These are phyloP conservation scores for Piedraia hortae DNA, from an alignment of 2,329 filamentous ascomycete genomes.

Conservation along the genomic window DNA sequence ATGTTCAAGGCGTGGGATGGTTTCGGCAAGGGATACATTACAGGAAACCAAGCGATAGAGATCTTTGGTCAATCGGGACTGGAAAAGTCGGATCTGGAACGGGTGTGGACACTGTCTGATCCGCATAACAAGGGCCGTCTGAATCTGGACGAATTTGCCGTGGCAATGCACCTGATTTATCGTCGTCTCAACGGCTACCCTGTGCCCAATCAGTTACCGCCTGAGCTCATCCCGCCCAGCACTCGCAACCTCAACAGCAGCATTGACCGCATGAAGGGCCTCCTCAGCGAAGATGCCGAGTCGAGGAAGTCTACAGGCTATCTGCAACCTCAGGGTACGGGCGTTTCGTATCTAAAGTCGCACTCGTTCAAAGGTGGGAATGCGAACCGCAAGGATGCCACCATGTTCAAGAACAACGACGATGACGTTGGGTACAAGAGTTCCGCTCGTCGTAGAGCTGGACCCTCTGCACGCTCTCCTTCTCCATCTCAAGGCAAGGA, in stretches of 20 bases:
- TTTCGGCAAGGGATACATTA: constrained; percentile 72
- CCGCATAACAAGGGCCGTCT: constrained; percentile 81
- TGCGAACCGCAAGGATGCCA: constrained; percentile 58
- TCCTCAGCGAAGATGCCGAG: constrained; percentile 75
- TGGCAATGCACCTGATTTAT: constrained; percentile 98
- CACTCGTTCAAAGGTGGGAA: constrained; percentile 54
- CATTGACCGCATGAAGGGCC: constrained; percentile 71
- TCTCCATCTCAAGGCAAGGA: constrained; percentile 67
- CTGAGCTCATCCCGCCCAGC: constrained; percentile 81
- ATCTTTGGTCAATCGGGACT: constrained; percentile 92
- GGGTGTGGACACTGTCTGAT: constrained; percentile 84
- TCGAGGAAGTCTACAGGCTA: constrained; percentile 67
- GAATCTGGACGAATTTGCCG: constrained; percentile 89
- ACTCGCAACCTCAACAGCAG: constrained; percentile 82
- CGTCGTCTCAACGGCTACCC: constrained; percentile 90
- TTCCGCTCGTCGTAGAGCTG: constrained; percentile 66
- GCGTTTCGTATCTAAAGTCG: constrained; percentile 91
- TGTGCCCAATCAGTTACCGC: constrained; percentile 58
- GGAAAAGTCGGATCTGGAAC: constrained; percentile 68
- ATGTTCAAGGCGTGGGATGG: constrained; percentile 95
- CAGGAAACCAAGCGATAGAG: constrained; percentile 77
- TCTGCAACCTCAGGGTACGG: constrained; percentile 78
- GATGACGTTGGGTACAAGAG: constrained; percentile 67
- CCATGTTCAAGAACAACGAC: constrained; percentile 88
- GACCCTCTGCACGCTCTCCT: constrained; percentile 34